These are phyloP conservation scores for Vitis hybrid DNA, from an alignment of 177 flowering plant genomes.

Conservation along the genomic window DNA sequence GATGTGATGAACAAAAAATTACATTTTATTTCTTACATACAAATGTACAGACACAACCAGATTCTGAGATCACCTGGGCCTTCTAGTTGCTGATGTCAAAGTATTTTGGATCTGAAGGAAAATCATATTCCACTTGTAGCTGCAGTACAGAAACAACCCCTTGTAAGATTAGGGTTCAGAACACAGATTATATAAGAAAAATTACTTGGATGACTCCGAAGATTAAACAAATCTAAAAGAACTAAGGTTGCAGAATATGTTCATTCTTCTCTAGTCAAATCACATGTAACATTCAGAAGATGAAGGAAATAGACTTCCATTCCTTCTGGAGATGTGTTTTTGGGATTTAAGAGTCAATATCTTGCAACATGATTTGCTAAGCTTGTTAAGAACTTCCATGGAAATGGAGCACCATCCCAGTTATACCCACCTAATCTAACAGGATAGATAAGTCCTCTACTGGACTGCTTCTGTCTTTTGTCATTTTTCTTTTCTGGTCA, in stretches of 20 bases:
- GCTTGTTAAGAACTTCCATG: too few relatives aligned
- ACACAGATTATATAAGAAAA: neutral
- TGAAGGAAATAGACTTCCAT: neutral
- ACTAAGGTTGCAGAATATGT: neutral
- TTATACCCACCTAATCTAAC: too few relatives aligned
- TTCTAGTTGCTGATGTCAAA: constrained; percentile 59
- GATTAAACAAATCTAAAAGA: neutral
- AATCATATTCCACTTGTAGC: constrained; percentile 81
- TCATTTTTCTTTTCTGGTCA: too few relatives aligned
- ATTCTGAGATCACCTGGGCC: neutral
- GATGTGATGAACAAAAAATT: constrained; percentile 9
- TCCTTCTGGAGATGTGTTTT: neutral
- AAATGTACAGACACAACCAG: constrained; percentile 33
- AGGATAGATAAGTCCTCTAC: too few relatives aligned
- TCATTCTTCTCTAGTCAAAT: neutral
- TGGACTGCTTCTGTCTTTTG: too few relatives aligned
- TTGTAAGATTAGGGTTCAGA: neutral
- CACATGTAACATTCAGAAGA: neutral
- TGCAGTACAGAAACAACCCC: constrained; percentile 37
- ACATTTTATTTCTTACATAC: constrained; percentile 2
- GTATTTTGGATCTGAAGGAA: constrained; percentile 78
- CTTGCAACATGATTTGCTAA: too few relatives aligned
- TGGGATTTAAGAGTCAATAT: too few relatives aligned
- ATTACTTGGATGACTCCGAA: neutral
- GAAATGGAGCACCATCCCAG: too few relatives aligned